These are phyloP conservation scores for Botryotinia calthae DNA, from an alignment of 2,329 filamentous ascomycete species.

Conservation along the genomic window DNA sequence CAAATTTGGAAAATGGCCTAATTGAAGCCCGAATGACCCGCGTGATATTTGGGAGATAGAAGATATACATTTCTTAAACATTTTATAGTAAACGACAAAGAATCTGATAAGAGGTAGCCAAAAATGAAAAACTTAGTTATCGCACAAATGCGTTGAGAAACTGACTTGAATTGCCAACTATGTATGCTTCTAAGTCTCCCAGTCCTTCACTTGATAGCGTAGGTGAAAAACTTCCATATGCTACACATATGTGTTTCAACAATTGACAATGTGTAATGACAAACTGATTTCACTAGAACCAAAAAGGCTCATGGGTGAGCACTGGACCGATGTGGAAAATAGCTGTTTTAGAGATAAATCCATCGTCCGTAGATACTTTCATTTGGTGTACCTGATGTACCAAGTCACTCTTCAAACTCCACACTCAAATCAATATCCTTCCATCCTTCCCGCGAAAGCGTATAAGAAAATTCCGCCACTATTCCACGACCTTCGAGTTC, in stretches of 20 bases:
- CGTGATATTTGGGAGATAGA: neutral
- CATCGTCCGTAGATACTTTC: neutral
- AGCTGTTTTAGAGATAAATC: neutral
- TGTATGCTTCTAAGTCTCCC: neutral
- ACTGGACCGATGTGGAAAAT: neutral
- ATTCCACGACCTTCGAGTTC: neutral
- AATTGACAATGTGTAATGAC: neutral
- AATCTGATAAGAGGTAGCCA: neutral
- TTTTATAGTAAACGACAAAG: neutral
- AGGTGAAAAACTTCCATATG: neutral
- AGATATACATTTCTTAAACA: neutral
- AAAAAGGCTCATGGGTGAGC: neutral
- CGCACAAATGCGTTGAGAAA: neutral
- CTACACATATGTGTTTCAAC: neutral
- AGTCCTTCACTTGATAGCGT: neutral
- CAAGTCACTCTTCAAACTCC: neutral
- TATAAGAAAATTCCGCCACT: neutral
- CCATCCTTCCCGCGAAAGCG: neutral
- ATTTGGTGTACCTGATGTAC: too few species aligned
- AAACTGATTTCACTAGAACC: neutral
- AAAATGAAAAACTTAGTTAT: neutral
- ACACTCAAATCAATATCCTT: neutral
- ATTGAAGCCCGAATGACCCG: neutral
- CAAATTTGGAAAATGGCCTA: neutral
- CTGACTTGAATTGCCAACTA: neutral